Base-by-base conservation (phyloP, 768 basidiomycete genomes). In the Agaricus sinodeliciosus region DNA sequence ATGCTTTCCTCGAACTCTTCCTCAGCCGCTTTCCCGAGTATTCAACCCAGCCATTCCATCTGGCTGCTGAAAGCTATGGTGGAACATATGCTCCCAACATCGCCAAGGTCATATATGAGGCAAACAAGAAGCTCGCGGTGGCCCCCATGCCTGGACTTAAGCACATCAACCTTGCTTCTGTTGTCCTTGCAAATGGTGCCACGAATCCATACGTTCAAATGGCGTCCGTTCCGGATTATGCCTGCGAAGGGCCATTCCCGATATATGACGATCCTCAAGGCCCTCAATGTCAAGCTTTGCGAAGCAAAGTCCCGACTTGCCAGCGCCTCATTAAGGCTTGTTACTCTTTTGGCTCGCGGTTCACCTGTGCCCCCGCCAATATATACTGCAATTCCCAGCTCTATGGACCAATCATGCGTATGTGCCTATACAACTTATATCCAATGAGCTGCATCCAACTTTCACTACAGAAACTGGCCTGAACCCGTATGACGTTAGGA, bases 401-500 rank as follows among this genome's bases (percentile, higher is more conserved):
- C 11, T 80, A 81, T 55, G 81, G 72, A 5, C 84, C 87, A 16
- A 70, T 94, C 15, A 78, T 85, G 65, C 78, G 87, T 88, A 61
- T 48, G 84, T 74, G 15, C 3, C 48, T 4, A 13, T 31, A 8
- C 11, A 42, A 9, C 40, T 58, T 56, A 31, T 39, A 31, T 35
- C 13, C 7, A 12, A 26, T 53, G 27, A 12, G 9, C 16, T 49
- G 48, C 52, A 41, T 28, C n/a, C 45, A 43, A 13, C 39, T 31
- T 19, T 37, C 43, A 35, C 28, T 55, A 22, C 22, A 87, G 83
- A 81, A 64, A 70, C 75, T n/a, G 88, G 87, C 2, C 65, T 85
- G 44, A 98, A 97, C 69, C 84, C 90, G 8, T 98, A 97, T 67
- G 94, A 97, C 61, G 87, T 90, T 3, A 83, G 92, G 56, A 70